Evolutionary conservation across 73 alveolate genomes (phyloP), one percentile per base, ranked within the genome.

Genomic region (Tetrahymena elliotti): DNA sequence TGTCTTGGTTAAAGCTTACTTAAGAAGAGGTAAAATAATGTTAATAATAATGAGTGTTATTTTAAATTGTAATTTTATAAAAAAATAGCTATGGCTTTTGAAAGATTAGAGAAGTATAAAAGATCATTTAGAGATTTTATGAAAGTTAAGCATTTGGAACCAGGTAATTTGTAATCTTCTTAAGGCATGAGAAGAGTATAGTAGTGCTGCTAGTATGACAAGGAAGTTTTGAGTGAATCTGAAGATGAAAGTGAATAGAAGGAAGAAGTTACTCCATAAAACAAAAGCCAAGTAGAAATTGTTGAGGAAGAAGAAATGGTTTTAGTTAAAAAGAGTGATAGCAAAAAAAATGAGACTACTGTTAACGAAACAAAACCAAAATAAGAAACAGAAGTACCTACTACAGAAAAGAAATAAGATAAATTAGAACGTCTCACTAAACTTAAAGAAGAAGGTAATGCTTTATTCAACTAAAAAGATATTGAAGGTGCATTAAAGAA

Each of bases 71-170:
- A 40, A 22, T 31, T 24, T 68, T 68, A 24, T 27, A 18, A 47
- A 18, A 22, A 47, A 27, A 68, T 22, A 68, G 96, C 93, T 84
- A 39, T 94, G 93, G 96, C 96, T 15, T 88, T 35, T 94, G 96
- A 94, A 84, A 84, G 93, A 34, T 84, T 94, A 52, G 96, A 94
- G 31, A 94, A 94, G 24, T 53, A 84, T 36, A 92, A 39, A 47
- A 36, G 68, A 36, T 52, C 95, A 27, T 83, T 84, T 13, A 52
- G 83, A 40, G 96, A 94, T 88, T 94, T 94, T 27, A 22, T 35
- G 6, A 94, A 53, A 41, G 96, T 88, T 7, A 94, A 94, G 52
- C 83, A 84, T 34, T 40, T 94, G 27, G 96, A 94, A 33, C 96
- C 95, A 38, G 95, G 95, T 34, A 94, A 94, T 92, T 53, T 88